Percentiles rank a stretch among this genome's conserved stretches.
Conservation (phyloP, 257 asterid species). For the Gynochthodes officinalis region DNA sequence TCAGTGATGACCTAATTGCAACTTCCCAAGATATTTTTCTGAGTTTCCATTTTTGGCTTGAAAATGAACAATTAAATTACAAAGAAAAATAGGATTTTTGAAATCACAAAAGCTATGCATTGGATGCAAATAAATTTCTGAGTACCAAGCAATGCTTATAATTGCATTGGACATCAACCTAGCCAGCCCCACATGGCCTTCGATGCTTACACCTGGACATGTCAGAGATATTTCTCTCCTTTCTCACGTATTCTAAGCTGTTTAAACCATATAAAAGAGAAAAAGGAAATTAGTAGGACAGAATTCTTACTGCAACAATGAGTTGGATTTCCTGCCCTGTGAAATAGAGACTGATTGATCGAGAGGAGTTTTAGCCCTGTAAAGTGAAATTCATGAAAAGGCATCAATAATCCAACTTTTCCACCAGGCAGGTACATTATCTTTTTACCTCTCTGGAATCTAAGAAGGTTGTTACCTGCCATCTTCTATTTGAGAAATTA, state of each 20-base stretch:
- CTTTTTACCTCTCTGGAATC: constrained; percentile 5
- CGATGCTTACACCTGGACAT: not conserved
- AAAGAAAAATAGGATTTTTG: not conserved
- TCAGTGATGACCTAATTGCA: not conserved
- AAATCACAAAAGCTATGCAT: not conserved
- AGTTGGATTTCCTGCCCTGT: constrained; percentile 27
- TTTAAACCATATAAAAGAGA: not conserved
- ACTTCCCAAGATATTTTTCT: not conserved
- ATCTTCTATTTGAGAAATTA: constrained; percentile 36
- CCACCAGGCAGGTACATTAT: not conserved
- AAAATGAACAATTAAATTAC: not conserved
- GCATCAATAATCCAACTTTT: not conserved
- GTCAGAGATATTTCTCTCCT: not conserved
- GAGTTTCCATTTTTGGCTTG: not conserved
- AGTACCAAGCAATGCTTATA: not conserved
- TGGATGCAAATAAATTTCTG: not conserved
- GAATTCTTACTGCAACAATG: constrained; percentile 40
- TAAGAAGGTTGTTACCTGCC: constrained; percentile 38
- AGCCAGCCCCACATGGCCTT: not conserved
- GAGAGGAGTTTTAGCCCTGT: constrained; percentile 40
- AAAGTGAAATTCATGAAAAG: constrained; percentile 7
- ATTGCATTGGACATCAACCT: not conserved
- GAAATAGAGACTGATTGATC: constrained; percentile 33
- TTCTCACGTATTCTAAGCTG: not conserved
- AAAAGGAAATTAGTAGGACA: not conserved